These are phyloP conservation scores for Chaetomium cochliodes DNA, from an alignment of 495 filamentous ascomycete genomes.

Conservation along the genomic window DNA sequence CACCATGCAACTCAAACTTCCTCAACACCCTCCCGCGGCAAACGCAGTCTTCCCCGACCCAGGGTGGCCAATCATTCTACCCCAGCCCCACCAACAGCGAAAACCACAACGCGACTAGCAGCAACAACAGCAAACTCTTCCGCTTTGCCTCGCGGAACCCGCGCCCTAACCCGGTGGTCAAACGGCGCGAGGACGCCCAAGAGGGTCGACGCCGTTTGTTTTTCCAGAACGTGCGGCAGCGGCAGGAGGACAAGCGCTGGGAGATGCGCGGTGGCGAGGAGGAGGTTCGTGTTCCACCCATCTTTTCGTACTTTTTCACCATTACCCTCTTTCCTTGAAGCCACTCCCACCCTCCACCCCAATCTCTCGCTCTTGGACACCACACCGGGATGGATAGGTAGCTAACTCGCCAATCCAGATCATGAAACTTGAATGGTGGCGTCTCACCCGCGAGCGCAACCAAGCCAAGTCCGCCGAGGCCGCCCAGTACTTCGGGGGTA, in stretches of 20 bases:
- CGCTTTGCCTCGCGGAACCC: conserved; percentile 25
- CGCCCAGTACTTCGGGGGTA: conserved; percentile 18
- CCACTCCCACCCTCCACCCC: no score
- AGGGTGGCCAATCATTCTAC: not conserved
- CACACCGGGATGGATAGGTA: no score
- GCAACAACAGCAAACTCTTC: conserved; percentile 20
- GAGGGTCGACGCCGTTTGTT: conserved; percentile 64
- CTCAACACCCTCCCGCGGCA: not conserved
- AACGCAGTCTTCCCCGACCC: conserved; percentile 23
- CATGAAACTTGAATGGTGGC: conserved; percentile 48
- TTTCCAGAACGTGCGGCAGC: conserved; percentile 70
- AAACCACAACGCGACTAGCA: not conserved
- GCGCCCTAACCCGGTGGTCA: conserved; percentile 29
- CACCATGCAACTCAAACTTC: conserved; percentile 9
- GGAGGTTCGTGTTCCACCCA: conserved; percentile 54
- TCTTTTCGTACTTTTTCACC: no score
- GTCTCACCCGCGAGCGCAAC: conserved; percentile 41
- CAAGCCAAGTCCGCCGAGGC: conserved; percentile 46
- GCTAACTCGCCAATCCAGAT: conserved; percentile 34
- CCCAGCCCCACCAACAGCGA: not conserved
- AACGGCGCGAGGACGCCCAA: conserved; percentile 30
- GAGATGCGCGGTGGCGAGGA: conserved; percentile 70
- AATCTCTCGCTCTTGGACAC: no score
- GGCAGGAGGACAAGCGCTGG: conserved; percentile 65
- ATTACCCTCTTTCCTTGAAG: no score